Evolutionary conservation across 306 rosid genomes (phyloP), one percentile per base, ranked within the genome.

Genomic region (Carpinus viminea): DNA sequence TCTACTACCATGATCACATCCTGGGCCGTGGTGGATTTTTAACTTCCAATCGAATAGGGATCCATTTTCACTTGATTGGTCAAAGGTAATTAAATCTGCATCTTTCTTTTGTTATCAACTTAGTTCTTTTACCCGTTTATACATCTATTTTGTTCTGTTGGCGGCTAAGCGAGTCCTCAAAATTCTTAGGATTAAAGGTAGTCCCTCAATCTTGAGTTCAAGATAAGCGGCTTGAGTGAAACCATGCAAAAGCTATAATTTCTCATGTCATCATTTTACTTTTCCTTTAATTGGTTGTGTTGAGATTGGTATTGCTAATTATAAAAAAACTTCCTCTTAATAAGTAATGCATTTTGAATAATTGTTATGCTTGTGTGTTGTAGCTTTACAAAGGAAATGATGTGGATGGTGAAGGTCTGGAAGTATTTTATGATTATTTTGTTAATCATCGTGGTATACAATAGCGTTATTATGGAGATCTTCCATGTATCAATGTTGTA

Each of bases 211-310:
- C n/a, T 55, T 24, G 41, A 93, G 61, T 95, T 74, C 80, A 95
- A 93, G 85, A 95, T 95, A 46, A 88, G 96, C 31, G 99, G 99
- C 12, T 77, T 95, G 53, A 93, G 98, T 16, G 99, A 95, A 77
- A 4, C 88, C 93, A 0, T 95, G 99, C 92, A 86, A 72, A 28
- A 91, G 17, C 99, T 94, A 88, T 26, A 16, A 56, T 45, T 20
- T 48, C 74, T 77, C 26, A 7, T 8, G 57, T 20, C 21, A 13
- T 11, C 12, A 16, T 2, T 17, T 2, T n/a, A 18, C 12, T 45
- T 38, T 38, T 51, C 5, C 9, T 51, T n/a, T n/a, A n/a, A n/a
- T 81, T 53, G 56, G 41, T 7, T 0, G 31, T 50, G 17, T 62
- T 16, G 65, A 12, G 2, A 52, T 15, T 26, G 28, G 36, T 18